phyloP scores from a whole-genome alignment of 2,329 filamentous ascomycete species.

The Myotisia sp. region DNA sequence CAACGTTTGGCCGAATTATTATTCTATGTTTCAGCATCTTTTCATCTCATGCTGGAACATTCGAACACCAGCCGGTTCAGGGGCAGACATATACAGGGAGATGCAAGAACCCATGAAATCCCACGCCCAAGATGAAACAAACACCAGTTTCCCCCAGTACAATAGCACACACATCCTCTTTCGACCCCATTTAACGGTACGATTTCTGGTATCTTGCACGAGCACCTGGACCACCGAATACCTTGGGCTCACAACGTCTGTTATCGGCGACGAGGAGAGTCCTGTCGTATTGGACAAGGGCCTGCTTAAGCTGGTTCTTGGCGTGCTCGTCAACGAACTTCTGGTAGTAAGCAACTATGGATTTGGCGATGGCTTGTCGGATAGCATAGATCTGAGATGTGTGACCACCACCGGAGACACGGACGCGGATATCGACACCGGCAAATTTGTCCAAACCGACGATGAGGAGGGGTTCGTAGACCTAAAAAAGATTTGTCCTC shows the following conservation, averaged over 20 bases:
- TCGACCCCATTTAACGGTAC: constrained; percentile 61
- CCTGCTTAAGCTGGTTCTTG: constrained; percentile 99
- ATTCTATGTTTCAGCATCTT: constrained; percentile 4
- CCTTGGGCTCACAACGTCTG: constrained; percentile 98
- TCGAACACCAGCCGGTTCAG: constrained; percentile 4
- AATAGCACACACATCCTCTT: constrained; percentile 4
- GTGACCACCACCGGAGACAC: constrained; percentile 94
- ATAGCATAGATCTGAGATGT: constrained; percentile 95
- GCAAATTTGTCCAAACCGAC: constrained; percentile 96
- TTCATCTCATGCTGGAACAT: constrained; percentile 5
- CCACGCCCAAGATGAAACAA: constrained; percentile 1
- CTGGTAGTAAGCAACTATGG: constrained; percentile 96
- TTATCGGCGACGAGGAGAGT: constrained; percentile 98
- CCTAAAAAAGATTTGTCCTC: constrained; percentile 45
- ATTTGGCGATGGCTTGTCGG: constrained; percentile 97
- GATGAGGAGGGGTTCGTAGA: constrained; percentile 97
- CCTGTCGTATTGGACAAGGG: constrained; percentile 87
- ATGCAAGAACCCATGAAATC: constrained; percentile 4
- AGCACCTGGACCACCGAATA: constrained; percentile 70
- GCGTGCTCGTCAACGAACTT: constrained; percentile 99
- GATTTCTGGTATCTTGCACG: constrained; percentile 97
- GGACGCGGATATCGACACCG: constrained; percentile 92
- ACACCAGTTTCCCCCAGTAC: constrained; percentile 5
- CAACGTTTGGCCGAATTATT: constrained; percentile 5
- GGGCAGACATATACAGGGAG: constrained; percentile 4